Conservation (phyloP, 306 rosid genomes). For the Parietaria judaica region DNA sequence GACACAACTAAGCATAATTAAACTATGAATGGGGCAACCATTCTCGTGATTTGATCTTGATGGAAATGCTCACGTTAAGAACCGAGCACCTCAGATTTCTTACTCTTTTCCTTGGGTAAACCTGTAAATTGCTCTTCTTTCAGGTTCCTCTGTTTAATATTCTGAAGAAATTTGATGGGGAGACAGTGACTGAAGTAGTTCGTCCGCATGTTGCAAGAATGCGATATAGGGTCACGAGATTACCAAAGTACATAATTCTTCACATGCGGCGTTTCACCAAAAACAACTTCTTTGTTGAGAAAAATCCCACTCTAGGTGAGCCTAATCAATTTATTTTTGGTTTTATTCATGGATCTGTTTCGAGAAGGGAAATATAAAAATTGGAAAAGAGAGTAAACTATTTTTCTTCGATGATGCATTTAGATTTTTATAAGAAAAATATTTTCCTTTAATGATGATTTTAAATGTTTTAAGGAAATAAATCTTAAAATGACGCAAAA, state of each 20-base stretch:
- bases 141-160: slow-evolving; percentile 96
- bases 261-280: slow-evolving; percentile 94
- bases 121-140: slow-evolving; percentile 12
- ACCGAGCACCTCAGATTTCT: not conserved
- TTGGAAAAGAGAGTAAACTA: too few species aligned
- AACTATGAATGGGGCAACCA: not conserved
- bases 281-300: slow-evolving; percentile 94
- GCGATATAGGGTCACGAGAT: slow-evolving; percentile 78
- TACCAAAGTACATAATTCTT: slow-evolving; percentile 73
- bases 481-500: too few species aligned
- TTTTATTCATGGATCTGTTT: too few species aligned
- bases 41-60: not conserved
- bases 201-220: slow-evolving; percentile 90
- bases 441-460: too few species aligned
- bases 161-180: slow-evolving; percentile 91
- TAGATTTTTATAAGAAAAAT: too few species aligned
- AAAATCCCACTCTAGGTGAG: slow-evolving; percentile 75
- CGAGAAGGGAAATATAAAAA: too few species aligned
- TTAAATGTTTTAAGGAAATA: too few species aligned
- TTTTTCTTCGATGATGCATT: too few species aligned
- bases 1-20: too few species aligned
- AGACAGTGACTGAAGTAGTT: slow-evolving; percentile 83
- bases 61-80: not conserved
- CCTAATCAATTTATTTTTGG: not conserved
- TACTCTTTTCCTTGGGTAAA: slow-evolving; percentile 10